Evolutionary conservation across 2,329 filamentous ascomycete species (phyloP), one percentile per base, ranked within the genome.

Genomic region (Arachnopeziza araneosa): DNA sequence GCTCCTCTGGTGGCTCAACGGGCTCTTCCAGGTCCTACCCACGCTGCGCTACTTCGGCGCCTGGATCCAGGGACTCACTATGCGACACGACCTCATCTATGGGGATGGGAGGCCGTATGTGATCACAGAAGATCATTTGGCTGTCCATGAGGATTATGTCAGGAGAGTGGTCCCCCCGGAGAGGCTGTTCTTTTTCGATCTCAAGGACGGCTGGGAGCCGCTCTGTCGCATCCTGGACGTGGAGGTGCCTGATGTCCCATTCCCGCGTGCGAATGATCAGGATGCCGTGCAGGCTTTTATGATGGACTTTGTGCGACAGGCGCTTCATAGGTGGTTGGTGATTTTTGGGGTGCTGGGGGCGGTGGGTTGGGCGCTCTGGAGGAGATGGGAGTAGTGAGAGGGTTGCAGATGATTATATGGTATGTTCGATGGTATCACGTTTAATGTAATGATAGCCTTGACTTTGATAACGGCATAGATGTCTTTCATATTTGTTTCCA

Each of bases 161-260:
- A 54, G 52, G 14, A 49, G 60, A 23, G 57, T 64, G 2, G 60
- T 62, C 8, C 65, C 63, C 4, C 23, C 24, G 9, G 56, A 58
- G 17, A 51, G 57, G 12, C 56, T 67, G 7, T 58, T 60, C 57
- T 63, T 64, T 50, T 63, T 64, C 49, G 59, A 54, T 26, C 57
- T 65, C 30, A 60, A 65, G 48, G 65, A 64, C 17, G 73, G 73
- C 0, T 75, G 74, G 74, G 70, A 58, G 19, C 71, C 72, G 6
- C 56, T 76, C 4, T 74, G 72, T 63, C 63, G 68, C 49, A 71
- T 73, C 21, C 63, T 76, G 48, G 63, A 61, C 59, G 67, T 69
- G 56, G 68, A 67, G 1, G 58, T 74, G 2, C 73, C 72, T 2
- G 63, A 70, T 26, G 67, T 67, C 55, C 70, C 69, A 14, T 71